Percentiles rank a stretch among this genome's conserved stretches.
These are phyloP conservation scores for Collybiopsis luxurians DNA, from an alignment of 768 basidiomycete species.

Conservation along the genomic window DNA sequence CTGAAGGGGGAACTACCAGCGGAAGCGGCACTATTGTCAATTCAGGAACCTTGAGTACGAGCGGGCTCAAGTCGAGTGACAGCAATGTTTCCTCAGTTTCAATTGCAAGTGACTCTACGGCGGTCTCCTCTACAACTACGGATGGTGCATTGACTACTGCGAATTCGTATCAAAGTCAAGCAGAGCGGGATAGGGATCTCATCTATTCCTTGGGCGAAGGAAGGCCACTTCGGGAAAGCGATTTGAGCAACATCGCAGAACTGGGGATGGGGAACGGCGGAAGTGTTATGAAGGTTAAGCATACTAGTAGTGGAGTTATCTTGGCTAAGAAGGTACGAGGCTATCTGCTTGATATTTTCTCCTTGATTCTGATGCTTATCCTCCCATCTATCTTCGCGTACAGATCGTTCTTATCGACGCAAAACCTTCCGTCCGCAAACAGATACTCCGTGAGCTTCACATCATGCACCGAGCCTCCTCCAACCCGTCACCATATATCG, in stretches of 20 bases:
- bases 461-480: conserved; percentile 81
- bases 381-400: background rate
- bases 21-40: background rate
- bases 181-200: background rate
- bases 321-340: conserved; percentile 93
- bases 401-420: conserved; percentile 96
- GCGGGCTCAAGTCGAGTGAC: background rate
- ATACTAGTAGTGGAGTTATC: conserved; percentile 82
- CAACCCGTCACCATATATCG: conserved; percentile 89
- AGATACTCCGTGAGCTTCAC: conserved; percentile 95
- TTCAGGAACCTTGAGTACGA: background rate
- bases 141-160: background rate
- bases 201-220: conserved; percentile 52
- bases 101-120: background rate
- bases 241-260: conserved; percentile 86
- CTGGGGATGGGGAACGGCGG: conserved; percentile 96
- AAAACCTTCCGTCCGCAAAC: conserved; percentile 93
- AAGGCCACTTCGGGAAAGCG: conserved; percentile 67
- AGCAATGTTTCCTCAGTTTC: background rate
- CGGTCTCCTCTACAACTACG: background rate
- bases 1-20: background rate
- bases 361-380: background rate
- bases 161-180: too few relatives aligned
- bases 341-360: background rate
- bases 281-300: conserved; percentile 95